A percentile compares a stretch with the other conserved stretches of the same genome.
phyloP scores from a whole-genome alignment of 352 stramenopile species.

The Pythium oligandrum region DNA sequence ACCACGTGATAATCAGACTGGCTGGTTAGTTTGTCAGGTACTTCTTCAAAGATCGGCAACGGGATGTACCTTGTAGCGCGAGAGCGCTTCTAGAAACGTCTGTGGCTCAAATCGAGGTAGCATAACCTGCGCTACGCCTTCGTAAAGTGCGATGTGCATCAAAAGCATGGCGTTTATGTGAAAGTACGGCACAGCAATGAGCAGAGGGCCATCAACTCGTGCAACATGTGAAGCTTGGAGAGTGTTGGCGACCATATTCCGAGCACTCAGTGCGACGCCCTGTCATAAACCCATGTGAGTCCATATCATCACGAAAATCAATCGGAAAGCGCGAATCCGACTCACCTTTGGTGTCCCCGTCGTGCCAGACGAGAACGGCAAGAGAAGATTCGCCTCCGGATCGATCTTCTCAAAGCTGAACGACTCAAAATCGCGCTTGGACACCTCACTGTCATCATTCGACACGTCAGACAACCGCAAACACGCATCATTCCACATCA shows the following conservation, averaged over 20 bases:
- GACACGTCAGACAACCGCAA: background rate
- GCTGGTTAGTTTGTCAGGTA: constrained; percentile 3
- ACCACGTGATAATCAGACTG: too few species aligned
- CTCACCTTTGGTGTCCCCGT: constrained; percentile 84
- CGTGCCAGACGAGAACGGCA: constrained; percentile 94
- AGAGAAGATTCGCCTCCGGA: constrained; percentile 39
- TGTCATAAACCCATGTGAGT: background rate
- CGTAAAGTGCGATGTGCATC: background rate
- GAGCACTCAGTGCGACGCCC: constrained; percentile 82
- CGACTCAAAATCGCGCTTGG: constrained; percentile 26
- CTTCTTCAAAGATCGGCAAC: too few species aligned
- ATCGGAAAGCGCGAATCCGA: background rate
- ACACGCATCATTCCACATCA: constrained; percentile 30
- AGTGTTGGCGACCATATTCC: constrained; percentile 89
- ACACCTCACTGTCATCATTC: constrained; percentile 30
- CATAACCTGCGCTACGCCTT: constrained; percentile 73
- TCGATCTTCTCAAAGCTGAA: constrained; percentile 52
- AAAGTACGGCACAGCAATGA: constrained; percentile 92
- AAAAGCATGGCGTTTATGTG: constrained; percentile 89
- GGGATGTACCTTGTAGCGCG: constrained; percentile 47
- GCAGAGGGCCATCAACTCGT: constrained; percentile 36
- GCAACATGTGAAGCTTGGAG: constrained; percentile 75
- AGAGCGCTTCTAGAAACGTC: constrained; percentile 81
- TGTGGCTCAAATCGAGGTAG: constrained; percentile 88
- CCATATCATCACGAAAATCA: constrained; percentile 13